Conservation (phyloP, 305 asterid genomes). For the Rubia peregrina region DNA sequence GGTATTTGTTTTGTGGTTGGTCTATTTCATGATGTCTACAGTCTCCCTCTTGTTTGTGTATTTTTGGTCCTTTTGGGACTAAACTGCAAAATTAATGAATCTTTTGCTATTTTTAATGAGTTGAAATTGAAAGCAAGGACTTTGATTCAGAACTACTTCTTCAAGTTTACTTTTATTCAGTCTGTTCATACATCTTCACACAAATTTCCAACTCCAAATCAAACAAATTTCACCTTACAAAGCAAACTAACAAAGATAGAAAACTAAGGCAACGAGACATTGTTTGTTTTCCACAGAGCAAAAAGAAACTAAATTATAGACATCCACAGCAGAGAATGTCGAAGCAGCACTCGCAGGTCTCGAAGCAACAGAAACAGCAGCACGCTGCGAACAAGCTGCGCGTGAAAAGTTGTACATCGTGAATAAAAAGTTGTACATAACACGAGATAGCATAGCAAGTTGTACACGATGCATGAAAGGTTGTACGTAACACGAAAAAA, state of each 20-base stretch:
- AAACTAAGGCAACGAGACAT: neutral
- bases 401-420: constrained; percentile 2
- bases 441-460: neutral
- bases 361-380: constrained; percentile 33
- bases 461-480: too few relatives aligned
- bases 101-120: neutral
- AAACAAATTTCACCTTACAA: neutral
- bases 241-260: neutral
- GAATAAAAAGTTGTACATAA: neutral
- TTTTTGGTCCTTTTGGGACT: neutral
- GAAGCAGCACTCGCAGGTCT: constrained; percentile 33
- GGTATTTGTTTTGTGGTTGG: too few relatives aligned
- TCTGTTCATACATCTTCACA: constrained; percentile 3
- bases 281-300: neutral
- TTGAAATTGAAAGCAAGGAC: neutral
- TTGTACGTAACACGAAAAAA: too few relatives aligned
- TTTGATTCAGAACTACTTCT: neutral
- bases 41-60: neutral
- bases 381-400: constrained; percentile 27
- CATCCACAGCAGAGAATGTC: constrained; percentile 22
- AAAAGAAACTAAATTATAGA: neutral
- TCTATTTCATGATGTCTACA: too few relatives aligned
- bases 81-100: neutral
- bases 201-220: neutral
- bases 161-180: neutral